A percentile compares a stretch with the other conserved stretches of the same genome.
Conservation (phyloP, 768 basidiomycete genomes). For the Lentinula sp. region DNA sequence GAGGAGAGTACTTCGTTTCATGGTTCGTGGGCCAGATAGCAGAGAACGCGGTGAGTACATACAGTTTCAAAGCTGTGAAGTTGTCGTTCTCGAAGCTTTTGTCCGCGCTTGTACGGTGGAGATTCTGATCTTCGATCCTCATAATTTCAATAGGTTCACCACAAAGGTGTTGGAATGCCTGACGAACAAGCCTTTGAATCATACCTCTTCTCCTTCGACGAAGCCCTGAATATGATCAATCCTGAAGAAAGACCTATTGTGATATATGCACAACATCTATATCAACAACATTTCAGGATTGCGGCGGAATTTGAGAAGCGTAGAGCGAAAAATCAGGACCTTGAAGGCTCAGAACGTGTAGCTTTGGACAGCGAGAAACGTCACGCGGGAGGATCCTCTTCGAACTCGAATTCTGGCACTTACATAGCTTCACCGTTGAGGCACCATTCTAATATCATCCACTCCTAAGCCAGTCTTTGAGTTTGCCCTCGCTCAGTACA, state of each 20-base stretch:
- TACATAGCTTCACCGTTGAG: too few species aligned
- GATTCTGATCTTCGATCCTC: background rate
- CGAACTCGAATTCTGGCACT: too few species aligned
- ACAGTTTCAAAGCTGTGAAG: too few species aligned
- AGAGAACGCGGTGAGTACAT: slow-evolving; percentile 40
- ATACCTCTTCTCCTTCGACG: slow-evolving; percentile 34
- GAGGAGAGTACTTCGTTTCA: slow-evolving; percentile 47
- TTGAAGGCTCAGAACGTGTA: background rate
- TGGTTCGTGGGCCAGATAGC: slow-evolving; percentile 54
- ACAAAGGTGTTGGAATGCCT: slow-evolving; percentile 49
- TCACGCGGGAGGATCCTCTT: too few species aligned
- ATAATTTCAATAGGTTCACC: slow-evolving; percentile 27
- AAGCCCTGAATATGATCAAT: slow-evolving; percentile 31
- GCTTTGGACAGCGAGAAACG: background rate
- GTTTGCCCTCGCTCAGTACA: too few species aligned
- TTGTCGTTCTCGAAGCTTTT: too few species aligned
- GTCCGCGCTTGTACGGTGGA: background rate
- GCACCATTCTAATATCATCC: background rate
- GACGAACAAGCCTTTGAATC: slow-evolving; percentile 46
- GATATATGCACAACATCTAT: slow-evolving; percentile 33
- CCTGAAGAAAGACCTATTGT: slow-evolving; percentile 27
- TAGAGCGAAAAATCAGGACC: too few species aligned
- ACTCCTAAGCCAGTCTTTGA: background rate
- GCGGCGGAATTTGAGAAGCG: background rate
- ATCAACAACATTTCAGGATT: background rate